Evolutionary conservation across 1,284 basidiomycete genomes (phyloP).

Genomic region (Melampsora americana): DNA sequence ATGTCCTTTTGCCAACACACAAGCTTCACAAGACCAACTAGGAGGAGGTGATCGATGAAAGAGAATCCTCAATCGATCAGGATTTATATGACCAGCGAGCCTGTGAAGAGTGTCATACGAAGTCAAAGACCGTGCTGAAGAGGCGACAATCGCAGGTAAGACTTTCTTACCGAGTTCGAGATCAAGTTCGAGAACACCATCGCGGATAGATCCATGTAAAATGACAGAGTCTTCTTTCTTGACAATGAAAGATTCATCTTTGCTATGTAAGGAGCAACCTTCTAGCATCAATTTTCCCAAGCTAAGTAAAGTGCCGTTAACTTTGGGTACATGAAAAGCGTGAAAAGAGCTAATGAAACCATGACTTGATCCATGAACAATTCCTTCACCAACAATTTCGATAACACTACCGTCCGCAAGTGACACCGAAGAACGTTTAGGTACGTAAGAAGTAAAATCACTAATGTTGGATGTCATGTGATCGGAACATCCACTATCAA

Average conservation of each 20-base stretch:
- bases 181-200: neutral
- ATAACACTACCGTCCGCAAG: neutral
- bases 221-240: neutral
- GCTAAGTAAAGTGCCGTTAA: conserved; percentile 1
- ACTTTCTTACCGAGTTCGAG: neutral
- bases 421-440: neutral
- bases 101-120: neutral
- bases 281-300: neutral
- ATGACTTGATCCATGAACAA: neutral
- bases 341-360: neutral
- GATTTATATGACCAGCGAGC: neutral
- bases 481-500: conserved; percentile 8
- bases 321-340: conserved; percentile 12
- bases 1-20: too few relatives aligned
- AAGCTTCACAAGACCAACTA: neutral
- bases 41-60: neutral
- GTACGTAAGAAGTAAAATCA: neutral
- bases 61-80: neutral
- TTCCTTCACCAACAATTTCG: conserved; percentile 5
- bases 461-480: neutral
- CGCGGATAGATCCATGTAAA: neutral
- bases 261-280: too few relatives aligned
- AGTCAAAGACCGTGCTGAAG: neutral
- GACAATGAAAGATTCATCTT: neutral
- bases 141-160: neutral